Evolutionary conservation across 176 grass and related monocot genomes (phyloP), one percentile per base, ranked within the genome.

Genomic region (Cenchrus americanus): DNA sequence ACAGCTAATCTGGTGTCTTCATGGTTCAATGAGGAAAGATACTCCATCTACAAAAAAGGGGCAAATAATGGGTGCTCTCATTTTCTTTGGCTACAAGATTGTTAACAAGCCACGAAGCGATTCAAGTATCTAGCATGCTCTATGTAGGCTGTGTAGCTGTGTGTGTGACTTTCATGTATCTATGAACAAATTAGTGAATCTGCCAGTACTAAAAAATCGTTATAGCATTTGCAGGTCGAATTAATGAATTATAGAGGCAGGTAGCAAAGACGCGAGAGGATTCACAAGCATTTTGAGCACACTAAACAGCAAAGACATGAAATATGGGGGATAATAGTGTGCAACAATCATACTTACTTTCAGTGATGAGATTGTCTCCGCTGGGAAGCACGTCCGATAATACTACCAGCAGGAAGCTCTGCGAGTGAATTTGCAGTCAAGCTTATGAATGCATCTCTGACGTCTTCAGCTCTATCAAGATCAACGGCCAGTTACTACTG

Each of bases 1-100:
- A 99, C 97, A 82, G 97, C 97, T 92, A 99, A 87, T 88, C 93
- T 94, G 80, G 97, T 99, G 64, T 94, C 93, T 60, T 99, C 93
- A 66, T 99, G 97, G 85, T 94, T 96, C 81, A 99, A 58, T 11
- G 88, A 91, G 76, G 93, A 88, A 42, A 99, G 68, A 58, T 99
- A 99, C 72, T 92, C 87, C 82, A 82, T 89, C 97, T 99, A 83
- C 61, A 71, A 34, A 90, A 52, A 43, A 43, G 4, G 32, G 44
- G 12, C 5, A 73, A 58, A 80, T 1, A 73, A 26, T 34, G 61
- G 15, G 61, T 27, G 22, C 11, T 37, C 26, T 54, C 9, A 84
- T 49, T 24, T 75, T 67, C 50, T 34, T 80, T 55, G 37, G 24
- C 8, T 65, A 37, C 34, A 37, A 77, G 5, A 1, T 24, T 64